A percentile compares a stretch with the other conserved stretches of the same genome.
These are phyloP conservation scores for Nannizziopsis arthrosporioides DNA, from an alignment of 2,329 filamentous ascomycete genomes.

Conservation along the genomic window DNA sequence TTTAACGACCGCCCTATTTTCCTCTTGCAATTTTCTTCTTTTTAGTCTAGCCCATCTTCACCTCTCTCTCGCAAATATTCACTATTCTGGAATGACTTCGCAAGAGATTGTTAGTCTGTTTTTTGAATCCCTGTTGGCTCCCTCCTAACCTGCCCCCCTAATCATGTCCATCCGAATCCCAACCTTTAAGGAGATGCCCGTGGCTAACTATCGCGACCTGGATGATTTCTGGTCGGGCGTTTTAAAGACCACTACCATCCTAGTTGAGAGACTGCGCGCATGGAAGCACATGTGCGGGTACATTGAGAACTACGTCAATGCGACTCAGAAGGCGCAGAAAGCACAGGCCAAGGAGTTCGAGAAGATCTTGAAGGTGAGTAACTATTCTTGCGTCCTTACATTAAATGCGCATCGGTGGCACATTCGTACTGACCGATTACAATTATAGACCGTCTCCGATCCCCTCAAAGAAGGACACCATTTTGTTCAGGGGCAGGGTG, in stretches of 20 bases:
- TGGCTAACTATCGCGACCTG: slow-evolving; percentile 9
- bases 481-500: slow-evolving; percentile 81
- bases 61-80: background rate
- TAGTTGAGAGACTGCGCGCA: slow-evolving; percentile 77
- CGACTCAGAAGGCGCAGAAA: slow-evolving; percentile 76
- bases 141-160: background rate
- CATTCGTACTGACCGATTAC: background rate
- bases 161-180: background rate
- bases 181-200: background rate
- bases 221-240: slow-evolving; percentile 9
- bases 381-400: background rate
- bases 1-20: background rate
- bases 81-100: background rate
- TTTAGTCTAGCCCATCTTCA: background rate
- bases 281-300: slow-evolving; percentile 94
- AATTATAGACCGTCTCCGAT: slow-evolving; percentile 59
- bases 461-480: slow-evolving; percentile 84
- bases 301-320: slow-evolving; percentile 76
- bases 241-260: slow-evolving; percentile 58
- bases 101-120: background rate
- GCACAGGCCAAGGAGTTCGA: slow-evolving; percentile 89
- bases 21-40: background rate
- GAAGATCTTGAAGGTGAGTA: slow-evolving; percentile 63
- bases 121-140: slow-evolving; percentile 3
- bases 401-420: background rate